Percentiles rank a stretch among this genome's conserved stretches.
phyloP scores from a whole-genome alignment of 2,329 filamentous ascomycete genomes.

The Scleromitrula shiraiana region DNA sequence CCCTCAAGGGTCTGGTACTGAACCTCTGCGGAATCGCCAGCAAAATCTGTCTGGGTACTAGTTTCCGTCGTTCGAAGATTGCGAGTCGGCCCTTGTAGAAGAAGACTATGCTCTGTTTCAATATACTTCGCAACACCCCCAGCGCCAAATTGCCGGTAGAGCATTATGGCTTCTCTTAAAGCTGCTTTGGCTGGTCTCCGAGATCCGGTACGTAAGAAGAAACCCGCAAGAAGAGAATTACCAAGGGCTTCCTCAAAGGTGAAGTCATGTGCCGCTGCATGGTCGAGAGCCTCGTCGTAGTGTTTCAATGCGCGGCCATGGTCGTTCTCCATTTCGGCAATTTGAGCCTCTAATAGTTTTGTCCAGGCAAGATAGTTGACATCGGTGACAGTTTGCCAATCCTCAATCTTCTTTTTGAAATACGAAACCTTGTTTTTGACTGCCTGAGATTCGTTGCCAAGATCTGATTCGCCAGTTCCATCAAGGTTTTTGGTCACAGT shows the following conservation, averaged over 20 bases:
- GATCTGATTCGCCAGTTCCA: slow-evolving; percentile 34
- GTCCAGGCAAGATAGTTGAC: slow-evolving; percentile 68
- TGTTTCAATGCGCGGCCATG: slow-evolving; percentile 50
- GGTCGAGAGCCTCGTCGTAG: slow-evolving; percentile 67
- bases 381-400: slow-evolving; percentile 55
- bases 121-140: slow-evolving; percentile 61
- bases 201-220: slow-evolving; percentile 57
- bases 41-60: slow-evolving; percentile 64
- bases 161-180: slow-evolving; percentile 56
- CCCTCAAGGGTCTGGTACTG: slow-evolving; percentile 44
- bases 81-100: slow-evolving; percentile 54
- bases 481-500: slow-evolving; percentile 30
- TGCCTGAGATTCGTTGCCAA: slow-evolving; percentile 37
- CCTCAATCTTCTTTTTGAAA: slow-evolving; percentile 53
- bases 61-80: slow-evolving; percentile 53
- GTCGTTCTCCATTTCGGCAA: slow-evolving; percentile 53
- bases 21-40: slow-evolving; percentile 45
- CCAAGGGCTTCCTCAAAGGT: slow-evolving; percentile 64
- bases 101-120: slow-evolving; percentile 57
- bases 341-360: slow-evolving; percentile 58
- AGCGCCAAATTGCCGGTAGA: slow-evolving; percentile 63
- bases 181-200: slow-evolving; percentile 61
- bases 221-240: slow-evolving; percentile 66
- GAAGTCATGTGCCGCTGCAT: slow-evolving; percentile 59
- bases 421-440: slow-evolving; percentile 45